A percentile compares a stretch with the other conserved stretches of the same genome.
These are phyloP conservation scores for Gossypium lobatum DNA, from an alignment of 441 rosid genomes.

Conservation along the genomic window DNA sequence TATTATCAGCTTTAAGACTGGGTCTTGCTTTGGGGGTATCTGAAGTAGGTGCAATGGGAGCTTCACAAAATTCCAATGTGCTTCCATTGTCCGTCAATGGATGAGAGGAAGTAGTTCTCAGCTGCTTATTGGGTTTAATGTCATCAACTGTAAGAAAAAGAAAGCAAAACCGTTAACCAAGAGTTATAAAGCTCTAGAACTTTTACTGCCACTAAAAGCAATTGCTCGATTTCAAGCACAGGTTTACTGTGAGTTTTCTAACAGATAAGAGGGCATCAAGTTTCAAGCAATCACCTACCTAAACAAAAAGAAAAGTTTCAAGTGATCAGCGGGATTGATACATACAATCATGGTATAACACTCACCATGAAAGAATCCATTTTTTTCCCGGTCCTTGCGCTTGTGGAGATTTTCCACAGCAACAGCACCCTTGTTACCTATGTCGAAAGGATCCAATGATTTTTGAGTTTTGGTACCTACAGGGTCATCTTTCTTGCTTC, in stretches of 20 bases:
- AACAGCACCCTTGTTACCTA: slow-evolving; percentile 19
- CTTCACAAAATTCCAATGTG: slow-evolving; percentile 23
- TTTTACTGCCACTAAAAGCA: neutral
- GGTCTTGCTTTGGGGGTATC: slow-evolving; percentile 18
- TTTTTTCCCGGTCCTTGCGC: slow-evolving; percentile 35
- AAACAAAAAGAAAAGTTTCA: neutral
- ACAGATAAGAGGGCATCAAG: neutral
- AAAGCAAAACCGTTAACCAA: slow-evolving; percentile 3
- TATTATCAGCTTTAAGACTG: slow-evolving; percentile 22
- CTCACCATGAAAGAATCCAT: slow-evolving; percentile 44
- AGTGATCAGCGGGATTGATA: neutral
- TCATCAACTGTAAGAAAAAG: slow-evolving; percentile 34
- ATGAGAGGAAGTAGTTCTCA: slow-evolving; percentile 21
- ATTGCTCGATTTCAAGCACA: neutral
- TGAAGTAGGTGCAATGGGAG: slow-evolving; percentile 16
- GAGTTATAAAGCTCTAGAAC: neutral
- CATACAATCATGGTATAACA: slow-evolving; percentile 9
- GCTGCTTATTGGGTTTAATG: slow-evolving; percentile 32
- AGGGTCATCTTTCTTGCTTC: slow-evolving; percentile 27
- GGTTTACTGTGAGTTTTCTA: neutral
- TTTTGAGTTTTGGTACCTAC: slow-evolving; percentile 18
- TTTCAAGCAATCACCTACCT: neutral
- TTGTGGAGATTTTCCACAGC: slow-evolving; percentile 29
- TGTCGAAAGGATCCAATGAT: slow-evolving; percentile 21
- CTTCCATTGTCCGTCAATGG: slow-evolving; percentile 32